A percentile compares a stretch with the other conserved stretches of the same genome.
Conservation (phyloP, 148 eudicot genomes). For the Agrostemma githago region DNA sequence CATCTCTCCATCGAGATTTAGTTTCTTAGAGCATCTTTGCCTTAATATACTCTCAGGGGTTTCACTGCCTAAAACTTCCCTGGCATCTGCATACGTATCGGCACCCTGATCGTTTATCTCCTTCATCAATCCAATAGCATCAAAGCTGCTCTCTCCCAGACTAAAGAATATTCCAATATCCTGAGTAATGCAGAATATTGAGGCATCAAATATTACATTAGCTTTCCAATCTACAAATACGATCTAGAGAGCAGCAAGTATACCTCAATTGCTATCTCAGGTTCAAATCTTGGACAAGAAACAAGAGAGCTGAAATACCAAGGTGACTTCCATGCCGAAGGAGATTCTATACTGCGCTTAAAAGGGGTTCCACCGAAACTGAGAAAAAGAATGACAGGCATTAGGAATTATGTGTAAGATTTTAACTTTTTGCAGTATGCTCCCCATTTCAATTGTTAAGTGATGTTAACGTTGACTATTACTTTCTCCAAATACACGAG, state of each 20-base stretch:
- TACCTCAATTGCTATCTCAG: slow-evolving; percentile 90
- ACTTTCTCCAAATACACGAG: neutral
- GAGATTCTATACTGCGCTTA: slow-evolving; percentile 82
- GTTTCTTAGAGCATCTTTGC: slow-evolving; percentile 31
- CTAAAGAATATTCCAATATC: slow-evolving; percentile 77
- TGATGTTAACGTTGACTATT: neutral
- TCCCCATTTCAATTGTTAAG: neutral
- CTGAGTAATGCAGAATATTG: slow-evolving; percentile 28
- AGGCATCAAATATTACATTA: slow-evolving; percentile 75
- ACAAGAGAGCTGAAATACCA: slow-evolving; percentile 75
- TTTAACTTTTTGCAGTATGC: neutral
- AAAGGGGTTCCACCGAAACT: slow-evolving; percentile 86
- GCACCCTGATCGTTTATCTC: slow-evolving; percentile 78
- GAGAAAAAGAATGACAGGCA: slow-evolving; percentile 2
- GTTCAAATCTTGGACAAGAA: slow-evolving; percentile 73
- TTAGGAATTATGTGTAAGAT: neutral
- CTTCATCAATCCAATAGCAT: slow-evolving; percentile 86
- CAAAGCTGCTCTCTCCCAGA: slow-evolving; percentile 68
- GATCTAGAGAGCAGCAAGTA: neutral
- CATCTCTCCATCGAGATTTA: slow-evolving; percentile 33
- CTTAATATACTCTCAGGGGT: slow-evolving; percentile 71
- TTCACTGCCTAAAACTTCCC: slow-evolving; percentile 77
- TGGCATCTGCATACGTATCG: slow-evolving; percentile 76
- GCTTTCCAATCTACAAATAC: neutral
- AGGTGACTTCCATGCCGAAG: slow-evolving; percentile 97